phyloP scores from a whole-genome alignment of 371 early-diverging fungal species.

The Mucor circinelloides region DNA sequence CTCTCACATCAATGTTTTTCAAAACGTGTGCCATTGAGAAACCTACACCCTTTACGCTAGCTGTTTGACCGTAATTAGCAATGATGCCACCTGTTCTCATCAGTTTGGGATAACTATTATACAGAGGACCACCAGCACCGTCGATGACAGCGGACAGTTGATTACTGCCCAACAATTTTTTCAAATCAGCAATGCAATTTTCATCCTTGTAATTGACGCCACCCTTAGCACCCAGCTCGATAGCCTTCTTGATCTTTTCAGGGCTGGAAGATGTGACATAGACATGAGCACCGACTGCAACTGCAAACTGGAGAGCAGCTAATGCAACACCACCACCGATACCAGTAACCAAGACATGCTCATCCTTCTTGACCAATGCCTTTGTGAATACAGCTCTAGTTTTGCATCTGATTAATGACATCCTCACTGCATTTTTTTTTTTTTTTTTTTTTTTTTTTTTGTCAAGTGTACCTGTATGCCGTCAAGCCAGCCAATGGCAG shows the following conservation, averaged over 20 bases:
- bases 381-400: slow-evolving; percentile 62
- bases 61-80: slow-evolving; percentile 66
- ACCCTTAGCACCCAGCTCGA: slow-evolving; percentile 67
- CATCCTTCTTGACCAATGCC: slow-evolving; percentile 55
- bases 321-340: slow-evolving; percentile 81
- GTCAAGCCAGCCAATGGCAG: slow-evolving; percentile 74
- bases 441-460: no score
- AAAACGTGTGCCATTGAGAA: slow-evolving; percentile 55
- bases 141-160: slow-evolving; percentile 67
- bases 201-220: slow-evolving; percentile 72
- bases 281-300: slow-evolving; percentile 70
- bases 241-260: slow-evolving; percentile 64
- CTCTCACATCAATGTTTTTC: slow-evolving; percentile 63
- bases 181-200: slow-evolving; percentile 54
- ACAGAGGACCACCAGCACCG: slow-evolving; percentile 67
- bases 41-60: slow-evolving; percentile 41
- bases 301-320: slow-evolving; percentile 67
- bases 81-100: slow-evolving; percentile 61
- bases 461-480: slow-evolving; percentile 61
- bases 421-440: background rate
- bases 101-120: slow-evolving; percentile 37
- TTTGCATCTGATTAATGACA: background rate
- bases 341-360: slow-evolving; percentile 72
- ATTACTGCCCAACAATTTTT: slow-evolving; percentile 41
- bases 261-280: slow-evolving; percentile 72